phyloP scores from a whole-genome alignment of 768 basidiomycete species.

The Phlebiopsis gigantea region DNA sequence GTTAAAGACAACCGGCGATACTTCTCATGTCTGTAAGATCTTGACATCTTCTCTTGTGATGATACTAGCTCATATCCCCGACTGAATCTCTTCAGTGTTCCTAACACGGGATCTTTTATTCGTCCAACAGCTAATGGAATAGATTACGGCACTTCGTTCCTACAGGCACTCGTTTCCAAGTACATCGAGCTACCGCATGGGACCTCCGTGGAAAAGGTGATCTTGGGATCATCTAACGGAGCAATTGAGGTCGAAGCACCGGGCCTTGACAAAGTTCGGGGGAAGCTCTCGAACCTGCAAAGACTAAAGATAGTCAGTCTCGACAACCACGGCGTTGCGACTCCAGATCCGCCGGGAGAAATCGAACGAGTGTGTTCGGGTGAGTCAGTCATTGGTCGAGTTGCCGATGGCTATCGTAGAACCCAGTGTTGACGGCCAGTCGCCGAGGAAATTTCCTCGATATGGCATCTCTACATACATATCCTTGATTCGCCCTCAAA shows the following conservation, averaged over 20 bases:
- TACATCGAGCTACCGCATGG: constrained; percentile 67
- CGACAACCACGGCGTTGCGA: constrained; percentile 59
- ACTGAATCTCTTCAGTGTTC: constrained; percentile 35
- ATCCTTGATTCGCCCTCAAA: too few species aligned
- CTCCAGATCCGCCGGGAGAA: constrained; percentile 42
- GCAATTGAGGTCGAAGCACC: constrained; percentile 86
- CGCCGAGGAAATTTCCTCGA: neutral
- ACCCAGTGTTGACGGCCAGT: neutral
- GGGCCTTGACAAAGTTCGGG: constrained; percentile 70
- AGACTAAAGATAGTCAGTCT: constrained; percentile 76
- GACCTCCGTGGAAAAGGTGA: constrained; percentile 50
- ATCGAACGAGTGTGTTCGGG: constrained; percentile 62
- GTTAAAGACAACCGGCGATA: constrained; percentile 70
- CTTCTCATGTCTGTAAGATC: constrained; percentile 69
- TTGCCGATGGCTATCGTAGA: neutral
- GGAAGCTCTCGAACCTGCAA: constrained; percentile 60
- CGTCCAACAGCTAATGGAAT: constrained; percentile 52
- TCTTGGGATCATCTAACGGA: constrained; percentile 78
- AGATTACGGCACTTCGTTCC: constrained; percentile 63
- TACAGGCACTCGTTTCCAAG: constrained; percentile 67
- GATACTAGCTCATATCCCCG: neutral
- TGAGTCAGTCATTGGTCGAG: constrained; percentile 30
- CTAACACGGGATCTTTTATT: constrained; percentile 74
- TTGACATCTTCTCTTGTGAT: neutral
- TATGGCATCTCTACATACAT: neutral